These are phyloP conservation scores for Fusarium bactridioides DNA, from an alignment of 2,329 filamentous ascomycete species.

Conservation along the genomic window DNA sequence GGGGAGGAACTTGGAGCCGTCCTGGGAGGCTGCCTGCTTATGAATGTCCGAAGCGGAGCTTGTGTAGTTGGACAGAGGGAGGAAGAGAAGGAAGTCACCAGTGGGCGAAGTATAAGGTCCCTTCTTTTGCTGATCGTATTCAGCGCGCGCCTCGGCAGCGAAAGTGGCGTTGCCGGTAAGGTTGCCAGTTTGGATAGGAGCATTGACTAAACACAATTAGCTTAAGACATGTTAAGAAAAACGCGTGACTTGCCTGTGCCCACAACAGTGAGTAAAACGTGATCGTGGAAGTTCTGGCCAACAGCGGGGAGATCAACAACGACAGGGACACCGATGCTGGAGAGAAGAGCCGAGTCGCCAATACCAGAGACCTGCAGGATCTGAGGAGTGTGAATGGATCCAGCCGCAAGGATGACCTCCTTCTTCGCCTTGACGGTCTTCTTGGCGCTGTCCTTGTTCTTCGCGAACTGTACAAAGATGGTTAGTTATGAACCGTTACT, in stretches of 20 bases:
- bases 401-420: slow-evolving; percentile 54
- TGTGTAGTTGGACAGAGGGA: slow-evolving; percentile 25
- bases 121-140: slow-evolving; percentile 13
- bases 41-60: slow-evolving; percentile 4
- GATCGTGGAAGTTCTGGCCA: slow-evolving; percentile 57
- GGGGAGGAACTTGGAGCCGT: slow-evolving; percentile 14
- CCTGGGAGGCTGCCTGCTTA: slow-evolving; percentile 4
- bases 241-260: neutral
- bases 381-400: slow-evolving; percentile 52
- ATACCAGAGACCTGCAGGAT: slow-evolving; percentile 61
- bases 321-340: slow-evolving; percentile 48
- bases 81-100: slow-evolving; percentile 24
- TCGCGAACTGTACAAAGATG: neutral
- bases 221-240: accelerated
- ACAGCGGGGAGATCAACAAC: slow-evolving; percentile 57
- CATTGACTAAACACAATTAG: slow-evolving; percentile 5
- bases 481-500: neutral
- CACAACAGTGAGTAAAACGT: slow-evolving; percentile 29
- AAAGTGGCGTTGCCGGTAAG: slow-evolving; percentile 29
- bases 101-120: slow-evolving; percentile 23
- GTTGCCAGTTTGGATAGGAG: slow-evolving; percentile 12
- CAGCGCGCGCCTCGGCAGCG: slow-evolving; percentile 13
- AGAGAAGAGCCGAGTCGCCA: slow-evolving; percentile 49
- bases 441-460: neutral
- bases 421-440: slow-evolving; percentile 33